Evolutionary conservation across 139 green algal species (phyloP).

Genomic region (Auxenochlorella protothecoides): DNA sequence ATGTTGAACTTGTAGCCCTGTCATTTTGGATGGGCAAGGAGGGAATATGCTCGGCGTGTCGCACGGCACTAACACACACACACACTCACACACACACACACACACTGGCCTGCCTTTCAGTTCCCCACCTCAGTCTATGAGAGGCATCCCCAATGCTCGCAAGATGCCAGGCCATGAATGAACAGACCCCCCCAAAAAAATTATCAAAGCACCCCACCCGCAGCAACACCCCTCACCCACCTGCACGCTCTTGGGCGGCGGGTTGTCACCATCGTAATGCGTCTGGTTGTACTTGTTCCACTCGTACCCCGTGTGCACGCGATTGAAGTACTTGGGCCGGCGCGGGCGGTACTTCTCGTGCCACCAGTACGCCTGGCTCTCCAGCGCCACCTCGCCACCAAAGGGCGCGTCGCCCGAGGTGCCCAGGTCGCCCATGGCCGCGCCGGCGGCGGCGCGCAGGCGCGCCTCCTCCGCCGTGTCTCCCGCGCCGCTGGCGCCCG

Average conservation of each 20-base stretch:
- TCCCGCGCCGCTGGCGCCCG: neutral
- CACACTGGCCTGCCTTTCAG: neutral
- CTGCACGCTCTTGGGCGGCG: slow-evolving; percentile 81
- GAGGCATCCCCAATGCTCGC: too few species aligned
- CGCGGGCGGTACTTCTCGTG: slow-evolving; percentile 96
- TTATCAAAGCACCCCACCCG: too few species aligned
- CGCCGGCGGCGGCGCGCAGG: slow-evolving; percentile 23
- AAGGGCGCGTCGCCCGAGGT: slow-evolving; percentile 58
- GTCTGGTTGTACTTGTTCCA: slow-evolving; percentile 99
- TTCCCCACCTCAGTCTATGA: neutral
- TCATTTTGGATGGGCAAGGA: slow-evolving; percentile 1
- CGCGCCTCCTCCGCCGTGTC: slow-evolving; percentile 4
- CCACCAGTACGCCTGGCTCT: slow-evolving; percentile 88
- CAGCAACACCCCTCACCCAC: neutral
- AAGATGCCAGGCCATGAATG: too few species aligned
- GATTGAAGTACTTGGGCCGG: slow-evolving; percentile 99
- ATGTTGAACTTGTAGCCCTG: slow-evolving; percentile 99
- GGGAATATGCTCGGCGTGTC: neutral
- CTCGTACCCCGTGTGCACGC: slow-evolving; percentile 91
- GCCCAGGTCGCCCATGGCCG: slow-evolving; percentile 40
- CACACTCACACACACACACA: too few species aligned
- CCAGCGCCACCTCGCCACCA: slow-evolving; percentile 60
- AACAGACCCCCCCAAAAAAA: too few species aligned
- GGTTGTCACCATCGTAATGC: slow-evolving; percentile 98
- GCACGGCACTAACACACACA: too few species aligned